These are phyloP conservation scores for Hsuehochloa calcarea DNA, from an alignment of 176 grass and related monocot species.

Conservation along the genomic window DNA sequence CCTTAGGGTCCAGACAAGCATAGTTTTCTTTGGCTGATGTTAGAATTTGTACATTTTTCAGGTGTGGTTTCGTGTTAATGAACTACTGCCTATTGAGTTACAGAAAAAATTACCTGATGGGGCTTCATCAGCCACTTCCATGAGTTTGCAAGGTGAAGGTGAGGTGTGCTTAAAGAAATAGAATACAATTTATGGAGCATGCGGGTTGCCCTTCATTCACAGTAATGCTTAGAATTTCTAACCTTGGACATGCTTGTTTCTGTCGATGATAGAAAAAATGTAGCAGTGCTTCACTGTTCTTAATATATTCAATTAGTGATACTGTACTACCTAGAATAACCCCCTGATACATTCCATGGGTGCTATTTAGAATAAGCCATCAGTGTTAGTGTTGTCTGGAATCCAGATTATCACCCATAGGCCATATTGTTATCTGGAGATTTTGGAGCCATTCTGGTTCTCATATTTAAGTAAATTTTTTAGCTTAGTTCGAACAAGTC, in stretches of 20 bases:
- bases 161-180: conserved; percentile 22
- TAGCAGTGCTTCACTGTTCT: background rate
- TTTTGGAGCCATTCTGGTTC: background rate
- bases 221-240: background rate
- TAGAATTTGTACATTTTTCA: conserved; percentile 35
- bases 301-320: background rate
- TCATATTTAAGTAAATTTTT: background rate
- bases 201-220: conserved; percentile 3
- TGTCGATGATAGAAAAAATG: background rate
- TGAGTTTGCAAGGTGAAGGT: conserved; percentile 47
- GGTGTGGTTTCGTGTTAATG: conserved; percentile 83
- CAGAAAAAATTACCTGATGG: conserved; percentile 73
- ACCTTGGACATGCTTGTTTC: conserved; percentile 7
- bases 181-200: conserved; percentile 2
- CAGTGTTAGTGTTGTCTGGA: background rate
- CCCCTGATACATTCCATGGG: background rate
- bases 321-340: background rate
- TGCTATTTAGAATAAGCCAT: background rate
- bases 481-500: background rate
- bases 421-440: background rate
- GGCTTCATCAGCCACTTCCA: conserved; percentile 29
- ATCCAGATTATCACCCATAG: background rate
- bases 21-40: conserved; percentile 35
- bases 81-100: conserved; percentile 64
- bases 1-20: conserved; percentile 32